Evolutionary conservation across 1,139 yeast genomes (phyloP).

Genomic region (Blastobotrys ciferrii): DNA sequence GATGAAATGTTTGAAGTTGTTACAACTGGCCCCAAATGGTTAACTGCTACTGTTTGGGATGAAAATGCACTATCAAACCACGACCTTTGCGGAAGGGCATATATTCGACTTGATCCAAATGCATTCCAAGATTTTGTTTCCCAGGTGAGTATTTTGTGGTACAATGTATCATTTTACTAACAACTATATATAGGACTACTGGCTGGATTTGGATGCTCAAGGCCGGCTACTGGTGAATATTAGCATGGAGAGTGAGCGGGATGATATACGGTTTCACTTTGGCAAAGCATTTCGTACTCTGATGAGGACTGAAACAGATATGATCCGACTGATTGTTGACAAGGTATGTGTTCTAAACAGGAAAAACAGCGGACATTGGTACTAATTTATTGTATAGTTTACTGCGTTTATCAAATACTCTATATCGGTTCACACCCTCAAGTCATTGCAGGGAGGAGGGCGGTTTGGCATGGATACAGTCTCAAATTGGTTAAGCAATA

Average conservation of each 20-base stretch:
- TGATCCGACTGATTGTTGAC: constrained; percentile 64
- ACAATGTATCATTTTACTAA: constrained; percentile 7
- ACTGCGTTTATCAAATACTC: constrained; percentile 46
- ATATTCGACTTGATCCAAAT: constrained; percentile 61
- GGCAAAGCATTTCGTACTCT: constrained; percentile 73
- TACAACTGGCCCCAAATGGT: constrained; percentile 35
- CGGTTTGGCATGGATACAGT: constrained; percentile 47
- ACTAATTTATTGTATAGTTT: constrained; percentile 29
- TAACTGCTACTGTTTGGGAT: constrained; percentile 75
- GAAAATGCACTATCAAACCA: constrained; percentile 55
- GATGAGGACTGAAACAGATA: constrained; percentile 59
- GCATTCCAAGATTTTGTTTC: constrained; percentile 68
- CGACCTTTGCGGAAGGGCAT: constrained; percentile 67
- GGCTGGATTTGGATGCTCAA: constrained; percentile 63
- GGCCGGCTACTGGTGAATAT: constrained; percentile 64
- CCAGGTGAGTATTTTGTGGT: constrained; percentile 24
- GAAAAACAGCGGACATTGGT: too few relatives aligned
- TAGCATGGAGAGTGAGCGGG: constrained; percentile 73
- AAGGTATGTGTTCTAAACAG: constrained; percentile 48
- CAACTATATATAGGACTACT: constrained; percentile 50
- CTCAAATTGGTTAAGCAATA: constrained; percentile 48
- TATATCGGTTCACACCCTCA: constrained; percentile 40
- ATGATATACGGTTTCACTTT: constrained; percentile 73
- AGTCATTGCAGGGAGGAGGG: constrained; percentile 28
- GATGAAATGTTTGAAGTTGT: constrained; percentile 78